Conservation (phyloP, 1,284 basidiomycete genomes). For the Schizophyllum commune region DNA sequence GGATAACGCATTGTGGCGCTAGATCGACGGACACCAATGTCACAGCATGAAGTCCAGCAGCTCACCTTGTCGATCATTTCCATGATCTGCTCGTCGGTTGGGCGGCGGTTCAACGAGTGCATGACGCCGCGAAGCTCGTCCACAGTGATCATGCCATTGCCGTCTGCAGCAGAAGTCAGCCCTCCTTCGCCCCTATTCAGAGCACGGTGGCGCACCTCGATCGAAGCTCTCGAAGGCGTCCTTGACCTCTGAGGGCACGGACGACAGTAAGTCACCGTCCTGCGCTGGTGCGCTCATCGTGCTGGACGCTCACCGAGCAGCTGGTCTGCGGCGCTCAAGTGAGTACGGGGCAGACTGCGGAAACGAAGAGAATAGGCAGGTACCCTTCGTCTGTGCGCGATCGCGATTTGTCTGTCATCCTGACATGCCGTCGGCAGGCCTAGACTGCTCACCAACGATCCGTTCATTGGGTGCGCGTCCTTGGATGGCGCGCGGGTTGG, state of each 20-base stretch:
- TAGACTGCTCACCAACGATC: background rate
- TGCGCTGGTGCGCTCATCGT: background rate
- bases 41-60: too few species aligned
- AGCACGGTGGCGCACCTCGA: background rate
- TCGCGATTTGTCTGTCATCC: background rate
- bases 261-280: background rate
- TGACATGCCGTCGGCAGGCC: background rate
- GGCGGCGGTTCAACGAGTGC: background rate
- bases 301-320: background rate
- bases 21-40: too few species aligned
- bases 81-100: background rate
- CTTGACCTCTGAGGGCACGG: background rate
- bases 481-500: background rate
- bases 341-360: background rate
- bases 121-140: background rate
- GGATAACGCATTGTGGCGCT: too few species aligned
- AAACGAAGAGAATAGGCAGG: background rate
- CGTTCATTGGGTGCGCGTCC: background rate
- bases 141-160: background rate
- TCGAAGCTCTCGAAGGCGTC: background rate
- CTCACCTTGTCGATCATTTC: background rate
- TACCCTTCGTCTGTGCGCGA: background rate
- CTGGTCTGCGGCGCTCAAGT: background rate
- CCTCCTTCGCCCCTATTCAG: background rate
- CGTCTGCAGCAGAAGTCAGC: background rate